Base-by-base conservation (phyloP, 2,329 filamentous ascomycete genomes). In the Aspergillus sclerotialis region DNA sequence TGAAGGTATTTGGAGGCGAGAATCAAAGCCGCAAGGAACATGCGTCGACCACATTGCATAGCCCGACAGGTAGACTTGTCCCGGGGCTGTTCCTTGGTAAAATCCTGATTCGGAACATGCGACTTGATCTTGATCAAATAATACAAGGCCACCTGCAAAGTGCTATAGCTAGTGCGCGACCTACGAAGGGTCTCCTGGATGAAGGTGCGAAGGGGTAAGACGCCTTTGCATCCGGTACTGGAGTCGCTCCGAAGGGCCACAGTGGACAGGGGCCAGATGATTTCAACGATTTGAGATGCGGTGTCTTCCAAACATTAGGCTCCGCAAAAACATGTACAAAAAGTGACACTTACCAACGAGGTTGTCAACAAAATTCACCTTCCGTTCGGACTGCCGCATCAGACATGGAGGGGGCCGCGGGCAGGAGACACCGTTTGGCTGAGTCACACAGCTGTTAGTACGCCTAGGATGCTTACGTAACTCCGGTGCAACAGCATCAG, bases 1-100 rank as follows among this genome's bases (percentile, higher is more conserved):
- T 98, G 92, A 30, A 98, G 71, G 59, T 96, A 98, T 69, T 98
- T 98, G 23, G 92, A 96, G 2, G 92, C 92, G 37, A 98, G 73
- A 46, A 98, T 96, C 41, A 98, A 73, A 30, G 90, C 89, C 8
- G 92, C 82, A 35, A 98, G 75, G 59, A 98, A 96, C 90, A 96
- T 96, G 53, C 92, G 87, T 42, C 92, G 84, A 36, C 92, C 92
- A 63, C 92, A 96, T 64, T 94, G 89, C 55, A 98, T 76, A 26
- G 88, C 86, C 42, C 87, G 83, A 52, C 76, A 76, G 35, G 78
- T 76, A 40, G 82, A 76, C 39, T 75, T 74, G 50, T 90, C 83
- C 44, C 82, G 74, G 17, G 78, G 72, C 62, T 93, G 86, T 64
- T 94, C 85, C 75, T 84, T 85, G 30, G 84, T 89, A 57, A 92